Evolutionary conservation across 1,284 basidiomycete species (phyloP).

Genomic region (Trametes pubescens): DNA sequence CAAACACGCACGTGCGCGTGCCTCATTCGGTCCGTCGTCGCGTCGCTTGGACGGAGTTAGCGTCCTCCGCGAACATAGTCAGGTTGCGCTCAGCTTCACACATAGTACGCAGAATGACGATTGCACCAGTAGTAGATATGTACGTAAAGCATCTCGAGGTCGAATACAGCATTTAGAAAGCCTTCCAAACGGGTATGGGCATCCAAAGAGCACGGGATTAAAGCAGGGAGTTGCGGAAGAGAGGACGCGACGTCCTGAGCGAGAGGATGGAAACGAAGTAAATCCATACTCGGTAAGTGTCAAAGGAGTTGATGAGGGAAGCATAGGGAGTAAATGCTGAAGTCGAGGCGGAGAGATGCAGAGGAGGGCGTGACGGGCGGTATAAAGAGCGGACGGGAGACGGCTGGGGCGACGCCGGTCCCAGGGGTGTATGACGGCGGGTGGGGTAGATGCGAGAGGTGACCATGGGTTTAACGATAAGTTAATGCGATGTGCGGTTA

Average conservation of each 20-base stretch:
- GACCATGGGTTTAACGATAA: conserved; percentile 14
- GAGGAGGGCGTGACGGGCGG: conserved; percentile 1
- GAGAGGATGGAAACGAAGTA: conserved; percentile 14
- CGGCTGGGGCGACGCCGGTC: conserved; percentile 38
- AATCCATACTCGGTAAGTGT: conserved; percentile 25
- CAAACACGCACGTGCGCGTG: conserved; percentile 32
- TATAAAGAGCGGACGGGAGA: conserved; percentile 51
- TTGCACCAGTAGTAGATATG: conserved; percentile 17
- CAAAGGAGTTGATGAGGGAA: conserved; percentile 2
- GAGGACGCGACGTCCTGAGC: conserved; percentile 15
- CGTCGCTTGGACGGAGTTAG: background rate
- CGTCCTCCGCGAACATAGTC: background rate
- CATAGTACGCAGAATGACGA: background rate
- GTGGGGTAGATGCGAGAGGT: background rate
- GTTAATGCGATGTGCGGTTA: conserved; percentile 36
- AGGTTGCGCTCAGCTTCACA: background rate
- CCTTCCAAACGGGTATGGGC: conserved; percentile 27
- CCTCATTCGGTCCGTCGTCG: background rate
- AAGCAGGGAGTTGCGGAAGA: conserved; percentile 19
- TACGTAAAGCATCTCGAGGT: conserved; percentile 25
- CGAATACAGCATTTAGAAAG: conserved; percentile 27
- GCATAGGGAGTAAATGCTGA: conserved; percentile 11
- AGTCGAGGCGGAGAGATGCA: conserved; percentile 17
- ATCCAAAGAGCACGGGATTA: conserved; percentile 28
- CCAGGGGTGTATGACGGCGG: conserved; percentile 17